Evolutionary conservation across 2,329 filamentous ascomycete genomes (phyloP).

Genomic region (Cercospora janseana): DNA sequence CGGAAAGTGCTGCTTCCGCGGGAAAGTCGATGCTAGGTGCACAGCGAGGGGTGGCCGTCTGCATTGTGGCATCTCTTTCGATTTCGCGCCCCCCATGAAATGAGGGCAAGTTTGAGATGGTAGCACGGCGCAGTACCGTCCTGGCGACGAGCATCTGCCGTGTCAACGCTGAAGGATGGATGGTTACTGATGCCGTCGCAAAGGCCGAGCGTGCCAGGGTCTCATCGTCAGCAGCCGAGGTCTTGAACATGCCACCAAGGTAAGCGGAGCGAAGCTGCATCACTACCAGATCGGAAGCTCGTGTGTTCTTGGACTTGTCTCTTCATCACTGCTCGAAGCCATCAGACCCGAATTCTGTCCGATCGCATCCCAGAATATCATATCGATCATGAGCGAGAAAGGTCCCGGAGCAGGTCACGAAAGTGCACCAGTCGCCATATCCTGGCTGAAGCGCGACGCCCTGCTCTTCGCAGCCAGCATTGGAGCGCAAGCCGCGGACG

Average conservation of each 20-base stretch:
- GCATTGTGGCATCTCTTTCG: not conserved
- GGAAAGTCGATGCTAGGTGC: too few relatives aligned
- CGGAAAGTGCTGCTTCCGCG: too few relatives aligned
- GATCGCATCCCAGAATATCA: not conserved
- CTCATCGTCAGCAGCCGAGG: slow-evolving; percentile 6
- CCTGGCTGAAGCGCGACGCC: slow-evolving; percentile 70
- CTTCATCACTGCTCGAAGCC: too few relatives aligned
- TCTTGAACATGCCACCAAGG: too few relatives aligned
- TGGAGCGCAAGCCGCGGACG: slow-evolving; percentile 76
- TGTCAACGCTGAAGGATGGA: slow-evolving; percentile 1
- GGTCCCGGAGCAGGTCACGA: slow-evolving; percentile 67
- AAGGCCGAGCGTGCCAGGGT: slow-evolving; percentile 1
- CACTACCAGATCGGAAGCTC: too few relatives aligned
- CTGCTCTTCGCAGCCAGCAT: slow-evolving; percentile 90
- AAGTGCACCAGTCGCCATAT: slow-evolving; percentile 71
- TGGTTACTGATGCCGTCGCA: not conserved
- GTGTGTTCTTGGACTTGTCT: too few relatives aligned
- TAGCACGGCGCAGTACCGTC: too few relatives aligned
- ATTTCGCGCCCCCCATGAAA: too few relatives aligned
- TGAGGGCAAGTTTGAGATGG: too few relatives aligned
- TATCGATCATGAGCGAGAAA: slow-evolving; percentile 22
- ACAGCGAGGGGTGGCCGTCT: too few relatives aligned
- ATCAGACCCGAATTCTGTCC: too few relatives aligned
- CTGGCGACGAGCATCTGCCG: slow-evolving; percentile 4
- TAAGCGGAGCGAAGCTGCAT: too few relatives aligned